Base-by-base conservation (phyloP, 495 filamentous ascomycete species). In the Penicillium ucsense region DNA sequence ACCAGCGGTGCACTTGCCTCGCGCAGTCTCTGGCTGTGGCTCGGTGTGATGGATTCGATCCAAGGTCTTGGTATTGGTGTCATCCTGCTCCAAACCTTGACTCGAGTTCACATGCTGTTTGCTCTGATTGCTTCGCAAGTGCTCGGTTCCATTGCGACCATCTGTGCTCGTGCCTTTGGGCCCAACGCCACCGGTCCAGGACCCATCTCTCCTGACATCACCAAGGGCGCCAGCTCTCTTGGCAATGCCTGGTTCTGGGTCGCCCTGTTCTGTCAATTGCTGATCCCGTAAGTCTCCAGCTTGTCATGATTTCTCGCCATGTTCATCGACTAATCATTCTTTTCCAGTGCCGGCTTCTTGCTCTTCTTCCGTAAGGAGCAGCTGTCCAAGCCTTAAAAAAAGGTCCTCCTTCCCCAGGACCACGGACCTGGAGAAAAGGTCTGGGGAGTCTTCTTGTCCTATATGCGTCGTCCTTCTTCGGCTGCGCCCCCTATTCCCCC, bases 231-330 rank as follows among this genome's bases (percentile, higher is more conserved):
- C 7, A 45, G 68, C 29, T 72, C 76, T 4, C 43, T 84, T 20
- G 71, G 67, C 6, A 75, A 78, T 45, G 68, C 74, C 27, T 78
- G 71, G 65, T 88, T 87, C 56, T 88, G 83, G 82, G 62, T 84
- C 38, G 76, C 74, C 20, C 50, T 87, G 31, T 50, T 74, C 10
- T 71, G 76, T 50, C 84, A 88, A 59, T 47, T 82, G 35, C 61
- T 79, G 5, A 75, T 87, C 47, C 83, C 79, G 41, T 43, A 32
- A 43, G 68, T 8, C 9, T 31, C 33, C 6, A 30, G 41, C 6
- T 2, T 5, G 35, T 8, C 29, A 11, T 6, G 4, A 37, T 10
- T 31, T 47, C 20, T 6, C 0, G 28, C 12, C 8, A 40, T 11
- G n/a, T 7, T 51, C 54, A 53, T 53, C 37, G 35, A 37, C 3